Percentiles rank a stretch among this genome's conserved stretches.
Conservation (phyloP, 768 basidiomycete species). For the Rubroboletus satanas region DNA sequence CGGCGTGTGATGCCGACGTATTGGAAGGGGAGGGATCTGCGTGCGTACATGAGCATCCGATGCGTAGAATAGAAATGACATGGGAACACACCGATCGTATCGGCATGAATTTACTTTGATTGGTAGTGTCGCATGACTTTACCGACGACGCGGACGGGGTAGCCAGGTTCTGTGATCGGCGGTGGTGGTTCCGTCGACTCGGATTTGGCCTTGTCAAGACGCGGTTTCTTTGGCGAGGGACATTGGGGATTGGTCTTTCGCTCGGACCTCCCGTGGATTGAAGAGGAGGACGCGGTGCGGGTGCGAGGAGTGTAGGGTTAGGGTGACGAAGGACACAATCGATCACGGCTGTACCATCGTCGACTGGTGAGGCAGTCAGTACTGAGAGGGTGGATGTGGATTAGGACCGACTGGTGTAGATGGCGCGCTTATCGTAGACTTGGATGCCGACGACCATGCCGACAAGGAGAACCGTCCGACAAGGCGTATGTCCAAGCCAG, state of each 20-base stretch:
- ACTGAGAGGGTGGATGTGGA: not conserved
- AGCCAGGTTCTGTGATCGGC: constrained; percentile 44
- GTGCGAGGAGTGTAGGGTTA: constrained; percentile 25
- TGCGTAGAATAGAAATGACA: not conserved
- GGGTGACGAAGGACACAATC: constrained; percentile 55
- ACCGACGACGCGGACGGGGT: constrained; percentile 45
- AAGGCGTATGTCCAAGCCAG: constrained; percentile 71
- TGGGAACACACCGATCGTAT: constrained; percentile 46
- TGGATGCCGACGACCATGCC: constrained; percentile 65
- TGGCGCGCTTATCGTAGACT: constrained; percentile 52
- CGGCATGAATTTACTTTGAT: constrained; percentile 44
- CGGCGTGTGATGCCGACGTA: not conserved
- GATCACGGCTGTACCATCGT: constrained; percentile 72
- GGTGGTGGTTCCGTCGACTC: constrained; percentile 23
- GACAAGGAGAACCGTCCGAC: constrained; percentile 56
- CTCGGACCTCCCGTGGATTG: constrained; percentile 4
- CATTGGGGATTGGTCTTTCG: not conserved
- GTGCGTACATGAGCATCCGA: not conserved
- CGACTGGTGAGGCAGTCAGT: constrained; percentile 43
- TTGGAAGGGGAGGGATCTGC: constrained; percentile 44
- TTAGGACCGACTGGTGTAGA: constrained; percentile 49
- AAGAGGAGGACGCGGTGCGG: constrained; percentile 3
- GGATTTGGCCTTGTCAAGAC: constrained; percentile 2
- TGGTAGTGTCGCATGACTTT: constrained; percentile 39
- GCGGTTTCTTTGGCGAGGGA: constrained; percentile 18